Percentiles rank a stretch among this genome's conserved stretches.
Evolutionary conservation across 2,329 filamentous ascomycete genomes (phyloP).

Genomic region (Zalaria obscura): DNA sequence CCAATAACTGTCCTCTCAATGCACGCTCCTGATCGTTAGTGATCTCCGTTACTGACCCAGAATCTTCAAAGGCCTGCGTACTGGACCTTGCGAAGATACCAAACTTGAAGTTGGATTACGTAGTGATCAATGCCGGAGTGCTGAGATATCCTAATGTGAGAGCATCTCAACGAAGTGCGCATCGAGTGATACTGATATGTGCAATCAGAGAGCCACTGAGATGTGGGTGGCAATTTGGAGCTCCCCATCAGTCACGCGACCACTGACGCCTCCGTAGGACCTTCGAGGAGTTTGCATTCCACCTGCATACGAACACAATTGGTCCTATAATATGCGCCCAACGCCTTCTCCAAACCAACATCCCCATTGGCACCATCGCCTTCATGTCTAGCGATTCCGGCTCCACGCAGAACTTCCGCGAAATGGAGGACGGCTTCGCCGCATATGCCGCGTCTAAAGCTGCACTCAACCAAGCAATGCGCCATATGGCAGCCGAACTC

Average conservation of each 20-base stretch:
- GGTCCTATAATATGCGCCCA: constrained; percentile 44
- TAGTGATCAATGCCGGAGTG: constrained; percentile 43
- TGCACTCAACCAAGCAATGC: constrained; percentile 40
- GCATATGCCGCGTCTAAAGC: constrained; percentile 44
- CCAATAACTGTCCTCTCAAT: too few relatives aligned
- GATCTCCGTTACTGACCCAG: too few relatives aligned
- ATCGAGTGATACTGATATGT: not conserved
- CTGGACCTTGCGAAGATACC: constrained; percentile 23
- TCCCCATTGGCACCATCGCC: constrained; percentile 34
- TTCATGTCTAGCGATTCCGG: constrained; percentile 46
- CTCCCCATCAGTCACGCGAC: not conserved
- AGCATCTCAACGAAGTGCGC: constrained; percentile 1
- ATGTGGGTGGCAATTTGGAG: constrained; percentile 21
- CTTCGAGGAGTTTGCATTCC: constrained; percentile 38
- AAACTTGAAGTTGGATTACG: constrained; percentile 35
- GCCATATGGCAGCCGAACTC: constrained; percentile 42
- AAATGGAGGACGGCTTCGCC: constrained; percentile 43
- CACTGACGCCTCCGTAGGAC: constrained; percentile 21
- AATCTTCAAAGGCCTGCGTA: constrained; percentile 25
- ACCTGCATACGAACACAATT: constrained; percentile 44
- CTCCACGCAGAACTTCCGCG: constrained; percentile 35
- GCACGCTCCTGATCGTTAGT: too few relatives aligned
- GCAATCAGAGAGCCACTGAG: constrained; percentile 34
- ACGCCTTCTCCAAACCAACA: constrained; percentile 32
- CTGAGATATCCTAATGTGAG: constrained; percentile 42